Conservation (phyloP, 805 yeast species). For the Sungouiella thailandica region DNA sequence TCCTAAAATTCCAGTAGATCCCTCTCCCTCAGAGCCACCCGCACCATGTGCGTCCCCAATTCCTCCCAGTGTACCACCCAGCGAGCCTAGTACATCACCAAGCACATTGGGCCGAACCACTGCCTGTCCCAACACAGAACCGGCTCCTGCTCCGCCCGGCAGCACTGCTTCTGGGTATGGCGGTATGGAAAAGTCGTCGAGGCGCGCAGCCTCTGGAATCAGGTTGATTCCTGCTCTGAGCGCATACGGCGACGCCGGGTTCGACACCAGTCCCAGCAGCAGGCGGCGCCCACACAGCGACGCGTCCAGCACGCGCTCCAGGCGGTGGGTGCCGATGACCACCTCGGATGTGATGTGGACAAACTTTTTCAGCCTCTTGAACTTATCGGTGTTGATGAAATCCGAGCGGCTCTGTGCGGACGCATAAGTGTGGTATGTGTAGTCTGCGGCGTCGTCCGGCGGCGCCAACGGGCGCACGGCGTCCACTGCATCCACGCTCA, state of each 20-base stretch:
- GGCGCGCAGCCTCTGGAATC: constrained; percentile 5
- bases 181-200: constrained; percentile 23
- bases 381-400: constrained; percentile 73
- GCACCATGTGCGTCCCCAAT: too few relatives aligned
- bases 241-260: neutral
- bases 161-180: constrained; percentile 18
- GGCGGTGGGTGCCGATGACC: constrained; percentile 72
- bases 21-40: constrained; percentile 1
- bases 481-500: constrained; percentile 24
- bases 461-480: constrained; percentile 6
- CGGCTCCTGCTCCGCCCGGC: neutral
- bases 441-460: constrained; percentile 15
- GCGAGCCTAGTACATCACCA: too few relatives aligned
- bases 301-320: constrained; percentile 13
- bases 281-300: neutral
- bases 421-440: constrained; percentile 15
- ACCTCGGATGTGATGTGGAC: constrained; percentile 78
- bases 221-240: neutral
- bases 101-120: too few relatives aligned
- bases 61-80: too few relatives aligned
- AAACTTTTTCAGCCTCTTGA: constrained; percentile 72
- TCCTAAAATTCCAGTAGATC: too few relatives aligned
- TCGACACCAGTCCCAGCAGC: neutral
- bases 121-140: too few relatives aligned
- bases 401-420: constrained; percentile 26